Percentiles rank a stretch among this genome's conserved stretches.
Conservation (phyloP, 306 rosid genomes). For the Cicer yamashitae region DNA sequence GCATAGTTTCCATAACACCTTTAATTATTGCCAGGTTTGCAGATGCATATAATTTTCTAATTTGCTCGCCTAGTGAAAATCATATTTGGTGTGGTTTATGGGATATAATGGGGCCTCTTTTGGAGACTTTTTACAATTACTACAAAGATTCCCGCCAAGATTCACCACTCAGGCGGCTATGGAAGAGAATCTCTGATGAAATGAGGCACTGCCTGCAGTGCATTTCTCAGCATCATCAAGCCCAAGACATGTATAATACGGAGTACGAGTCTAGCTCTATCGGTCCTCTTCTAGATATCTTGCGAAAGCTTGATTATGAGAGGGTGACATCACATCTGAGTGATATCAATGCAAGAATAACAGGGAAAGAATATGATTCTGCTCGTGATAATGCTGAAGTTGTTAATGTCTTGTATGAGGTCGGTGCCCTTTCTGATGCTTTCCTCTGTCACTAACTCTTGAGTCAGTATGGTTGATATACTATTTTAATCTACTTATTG, state of each 20-base stretch:
- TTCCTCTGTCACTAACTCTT: conserved; percentile 6
- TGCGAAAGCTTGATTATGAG: conserved; percentile 79
- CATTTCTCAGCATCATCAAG: conserved; percentile 88
- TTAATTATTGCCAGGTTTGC: conserved; percentile 70
- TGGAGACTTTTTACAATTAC: conserved; percentile 94
- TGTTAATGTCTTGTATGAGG: conserved; percentile 89
- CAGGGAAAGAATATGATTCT: conserved; percentile 63
- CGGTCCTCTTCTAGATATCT: conserved; percentile 83
- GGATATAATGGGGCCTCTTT: conserved; percentile 93
- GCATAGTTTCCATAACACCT: conserved; percentile 33
- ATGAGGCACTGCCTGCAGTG: conserved; percentile 79
- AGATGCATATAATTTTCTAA: conserved; percentile 75
- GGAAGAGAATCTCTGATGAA: conserved; percentile 86
- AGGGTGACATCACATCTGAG: conserved; percentile 73
- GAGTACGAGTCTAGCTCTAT: conserved; percentile 83
- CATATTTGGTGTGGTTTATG: conserved; percentile 93
- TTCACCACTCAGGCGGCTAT: conserved; percentile 81
- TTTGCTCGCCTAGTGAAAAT: conserved; percentile 64
- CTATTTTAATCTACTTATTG: conserved; percentile 34
- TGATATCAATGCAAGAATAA: conserved; percentile 66
- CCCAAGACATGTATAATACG: conserved; percentile 66
- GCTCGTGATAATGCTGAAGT: conserved; percentile 71
- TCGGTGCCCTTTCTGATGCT: conserved; percentile 54
- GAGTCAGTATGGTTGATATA: conserved; percentile 19
- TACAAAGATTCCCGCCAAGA: conserved; percentile 70